Conservation (phyloP, 176 grass and related monocot species). For the Elymus sibiricus region DNA sequence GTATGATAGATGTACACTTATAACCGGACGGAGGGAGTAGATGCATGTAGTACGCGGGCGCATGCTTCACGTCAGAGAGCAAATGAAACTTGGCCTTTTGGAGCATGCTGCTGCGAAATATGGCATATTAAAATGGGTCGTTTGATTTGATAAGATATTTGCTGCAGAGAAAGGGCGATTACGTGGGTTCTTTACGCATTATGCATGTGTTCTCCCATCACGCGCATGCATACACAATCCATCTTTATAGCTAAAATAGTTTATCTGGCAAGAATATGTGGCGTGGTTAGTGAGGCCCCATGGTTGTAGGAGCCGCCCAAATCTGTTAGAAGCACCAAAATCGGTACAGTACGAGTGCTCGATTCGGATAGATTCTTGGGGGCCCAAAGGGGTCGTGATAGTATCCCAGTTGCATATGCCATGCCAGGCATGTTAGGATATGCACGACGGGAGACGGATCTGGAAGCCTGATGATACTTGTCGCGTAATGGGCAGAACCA, state of each 20-base stretch:
- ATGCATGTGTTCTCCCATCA: not conserved
- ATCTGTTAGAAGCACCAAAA: not conserved
- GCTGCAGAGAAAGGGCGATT: not conserved
- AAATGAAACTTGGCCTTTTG: slow-evolving; percentile 13
- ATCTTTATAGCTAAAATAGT: not conserved
- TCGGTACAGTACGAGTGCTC: not conserved
- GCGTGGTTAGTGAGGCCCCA: not conserved
- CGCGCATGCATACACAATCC: not conserved
- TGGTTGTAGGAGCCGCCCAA: slow-evolving; percentile 10
- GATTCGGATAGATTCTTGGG: slow-evolving; percentile 42
- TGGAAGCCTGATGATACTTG: not conserved
- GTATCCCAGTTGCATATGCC: slow-evolving; percentile 24
- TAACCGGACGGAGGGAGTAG: too few relatives aligned
- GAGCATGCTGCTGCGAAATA: not conserved
- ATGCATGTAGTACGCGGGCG: not conserved
- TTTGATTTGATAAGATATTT: slow-evolving; percentile 20
- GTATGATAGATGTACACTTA: too few relatives aligned
- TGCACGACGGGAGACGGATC: slow-evolving; percentile 2
- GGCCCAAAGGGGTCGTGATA: not conserved
- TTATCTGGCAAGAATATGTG: not conserved
- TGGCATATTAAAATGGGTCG: not conserved
- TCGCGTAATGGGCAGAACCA: slow-evolving; percentile 8
- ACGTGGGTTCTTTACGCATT: not conserved
- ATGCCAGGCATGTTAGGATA: not conserved
- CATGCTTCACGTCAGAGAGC: slow-evolving; percentile 32